Evolutionary conservation across 2,329 filamentous ascomycete species (phyloP).

Genomic region (Phialemoniopsis sp.): DNA sequence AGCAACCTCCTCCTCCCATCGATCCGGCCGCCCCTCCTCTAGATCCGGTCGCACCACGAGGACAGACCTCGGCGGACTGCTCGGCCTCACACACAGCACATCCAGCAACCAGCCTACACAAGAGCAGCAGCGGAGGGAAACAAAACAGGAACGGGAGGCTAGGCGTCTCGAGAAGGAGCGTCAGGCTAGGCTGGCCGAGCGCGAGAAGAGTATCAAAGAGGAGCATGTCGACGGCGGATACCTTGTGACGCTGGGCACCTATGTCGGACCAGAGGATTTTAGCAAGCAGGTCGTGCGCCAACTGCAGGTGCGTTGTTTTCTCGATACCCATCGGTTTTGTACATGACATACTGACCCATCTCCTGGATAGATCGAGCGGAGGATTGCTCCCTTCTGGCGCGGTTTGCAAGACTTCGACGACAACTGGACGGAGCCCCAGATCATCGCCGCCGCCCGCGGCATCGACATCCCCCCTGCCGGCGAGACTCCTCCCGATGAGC

Average conservation of each 20-base stretch:
- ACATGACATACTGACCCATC: conserved; percentile 14
- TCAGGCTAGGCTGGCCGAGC: conserved; percentile 69
- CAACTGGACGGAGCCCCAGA: conserved; percentile 90
- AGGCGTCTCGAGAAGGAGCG: conserved; percentile 81
- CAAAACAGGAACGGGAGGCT: conserved; percentile 86
- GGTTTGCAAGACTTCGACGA: conserved; percentile 85
- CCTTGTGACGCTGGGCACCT: conserved; percentile 89
- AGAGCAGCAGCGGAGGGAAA: conserved; percentile 65
- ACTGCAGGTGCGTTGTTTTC: conserved; percentile 66
- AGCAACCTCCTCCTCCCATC: conserved; percentile 12
- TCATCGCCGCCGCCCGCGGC: conserved; percentile 85
- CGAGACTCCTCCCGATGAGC: conserved; percentile 70
- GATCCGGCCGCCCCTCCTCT: conserved; percentile 9
- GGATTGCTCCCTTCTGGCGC: conserved; percentile 91
- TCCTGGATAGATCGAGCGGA: conserved; percentile 73
- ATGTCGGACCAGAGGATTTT: conserved; percentile 89
- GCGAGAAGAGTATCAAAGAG: conserved; percentile 84
- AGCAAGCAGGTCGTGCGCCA: conserved; percentile 85
- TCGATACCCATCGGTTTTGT: too few relatives aligned
- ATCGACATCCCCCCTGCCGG: conserved; percentile 81
- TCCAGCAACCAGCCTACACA: conserved; percentile 37
- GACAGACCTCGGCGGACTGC: conserved; percentile 38
- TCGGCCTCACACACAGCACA: conserved; percentile 33
- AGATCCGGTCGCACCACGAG: conserved; percentile 29
- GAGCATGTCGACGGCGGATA: conserved; percentile 94